Evolutionary conservation across 1,139 yeast genomes (phyloP).

Genomic region (Scheffersomyces cryptocercus): DNA sequence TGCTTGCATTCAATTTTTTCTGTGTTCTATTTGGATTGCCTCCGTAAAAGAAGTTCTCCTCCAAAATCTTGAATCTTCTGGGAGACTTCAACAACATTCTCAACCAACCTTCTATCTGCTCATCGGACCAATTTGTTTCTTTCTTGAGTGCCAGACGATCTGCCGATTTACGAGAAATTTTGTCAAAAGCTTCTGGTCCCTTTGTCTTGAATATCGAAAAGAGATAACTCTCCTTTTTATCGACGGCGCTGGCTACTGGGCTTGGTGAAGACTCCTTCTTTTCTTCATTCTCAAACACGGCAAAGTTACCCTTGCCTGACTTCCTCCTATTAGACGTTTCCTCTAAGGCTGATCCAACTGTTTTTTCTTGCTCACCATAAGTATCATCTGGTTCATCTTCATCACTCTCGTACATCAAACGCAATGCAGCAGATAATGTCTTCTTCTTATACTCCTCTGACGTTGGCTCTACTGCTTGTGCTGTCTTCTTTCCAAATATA

Average conservation of each 20-base stretch:
- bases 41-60: slow-evolving; percentile 58
- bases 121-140: slow-evolving; percentile 74
- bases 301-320: slow-evolving; percentile 8
- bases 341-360: slow-evolving; percentile 32
- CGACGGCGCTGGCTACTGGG: slow-evolving; percentile 9
- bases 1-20: slow-evolving; percentile 4
- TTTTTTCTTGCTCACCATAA: slow-evolving; percentile 68
- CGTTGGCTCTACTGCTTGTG: slow-evolving; percentile 14
- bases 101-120: slow-evolving; percentile 93
- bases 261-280: slow-evolving; percentile 8
- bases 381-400: slow-evolving; percentile 87
- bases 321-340: slow-evolving; percentile 11
- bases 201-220: slow-evolving; percentile 58
- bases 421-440: slow-evolving; percentile 64
- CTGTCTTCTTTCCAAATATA: slow-evolving; percentile 23
- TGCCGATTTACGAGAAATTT: slow-evolving; percentile 51
- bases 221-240: slow-evolving; percentile 48
- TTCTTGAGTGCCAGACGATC: slow-evolving; percentile 53
- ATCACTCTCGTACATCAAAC: slow-evolving; percentile 66
- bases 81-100: slow-evolving; percentile 71
- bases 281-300: slow-evolving; percentile 17
- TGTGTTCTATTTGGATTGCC: slow-evolving; percentile 29
- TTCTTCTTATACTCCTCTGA: slow-evolving; percentile 48
- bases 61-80: slow-evolving; percentile 56
- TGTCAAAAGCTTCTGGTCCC: slow-evolving; percentile 50